These are phyloP conservation scores for Alternaria arborescens DNA, from an alignment of 2,329 filamentous ascomycete genomes.

Conservation along the genomic window DNA sequence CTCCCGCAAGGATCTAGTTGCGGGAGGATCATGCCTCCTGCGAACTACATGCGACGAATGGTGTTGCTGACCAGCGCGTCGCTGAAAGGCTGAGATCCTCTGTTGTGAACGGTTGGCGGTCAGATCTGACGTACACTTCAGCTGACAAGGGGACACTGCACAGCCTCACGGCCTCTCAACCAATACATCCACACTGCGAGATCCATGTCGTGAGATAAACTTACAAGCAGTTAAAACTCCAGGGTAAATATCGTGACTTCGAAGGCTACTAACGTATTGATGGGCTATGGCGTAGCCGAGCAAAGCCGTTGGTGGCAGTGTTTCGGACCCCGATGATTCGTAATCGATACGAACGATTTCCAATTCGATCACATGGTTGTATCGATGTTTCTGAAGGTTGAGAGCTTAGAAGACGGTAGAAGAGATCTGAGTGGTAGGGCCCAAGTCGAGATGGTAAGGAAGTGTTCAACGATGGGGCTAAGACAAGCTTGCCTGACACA, in stretches of 20 bases:
- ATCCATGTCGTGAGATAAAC: not conserved
- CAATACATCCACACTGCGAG: not conserved
- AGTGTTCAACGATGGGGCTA: not conserved
- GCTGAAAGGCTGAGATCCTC: not conserved
- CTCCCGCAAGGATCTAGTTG: not conserved
- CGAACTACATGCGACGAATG: constrained; percentile 13
- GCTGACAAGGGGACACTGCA: constrained; percentile 4
- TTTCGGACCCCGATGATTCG: not conserved
- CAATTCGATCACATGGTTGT: not conserved
- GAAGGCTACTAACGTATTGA: too few species aligned
- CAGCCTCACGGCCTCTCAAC: not conserved
- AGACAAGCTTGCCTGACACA: not conserved
- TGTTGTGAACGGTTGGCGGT: not conserved
- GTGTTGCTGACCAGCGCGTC: not conserved
- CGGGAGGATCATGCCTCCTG: constrained; percentile 3
- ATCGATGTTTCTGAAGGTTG: too few species aligned
- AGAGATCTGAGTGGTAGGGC: not conserved
- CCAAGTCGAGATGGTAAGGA: not conserved
- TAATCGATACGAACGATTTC: not conserved
- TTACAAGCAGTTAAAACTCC: not conserved
- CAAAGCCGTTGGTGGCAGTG: not conserved
- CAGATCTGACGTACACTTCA: constrained; percentile 18
- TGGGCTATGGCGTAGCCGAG: too few species aligned
- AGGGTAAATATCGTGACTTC: not conserved
- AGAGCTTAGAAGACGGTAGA: too few species aligned